Evolutionary conservation across 1,139 yeast genomes (phyloP), one percentile per base, ranked within the genome.

Genomic region (Geotrichum fermentans): DNA sequence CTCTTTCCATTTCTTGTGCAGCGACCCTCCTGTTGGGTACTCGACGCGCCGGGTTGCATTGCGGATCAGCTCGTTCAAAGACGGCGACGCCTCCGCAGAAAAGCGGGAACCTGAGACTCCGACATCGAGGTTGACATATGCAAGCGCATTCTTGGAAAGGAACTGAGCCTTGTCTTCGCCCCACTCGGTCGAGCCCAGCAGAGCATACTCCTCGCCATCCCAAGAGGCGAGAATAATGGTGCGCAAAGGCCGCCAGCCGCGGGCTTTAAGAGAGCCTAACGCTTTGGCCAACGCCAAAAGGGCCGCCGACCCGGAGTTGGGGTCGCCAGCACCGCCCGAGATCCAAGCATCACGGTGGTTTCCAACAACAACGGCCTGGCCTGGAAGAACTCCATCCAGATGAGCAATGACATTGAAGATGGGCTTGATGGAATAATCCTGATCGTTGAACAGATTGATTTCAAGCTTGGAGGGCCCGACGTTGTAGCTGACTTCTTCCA

Each of bases 321-420:
- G 87, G 62, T 82, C 88, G 14, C 80, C 82, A 2, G 85, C 85
- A 18, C 85, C 85, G 47, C 83, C 83, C 47, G 76, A 73, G 53
- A 84, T 80, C 88, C 88, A 82, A 1, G 87, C 77, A 59, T 82
- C 89, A 51, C 86, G 75, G 59, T 82, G 89, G 60, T 82, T 82
- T 38, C 89, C 89, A 41, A 82, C 62, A 26, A 82, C 61, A 47
- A 82, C 71, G 3, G 78, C 77, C 52, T 79, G 80, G 50, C 74
- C 72, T 2, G 51, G 45, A n/a, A 47, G 32, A 34, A 71, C 67
- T 35, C 89, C 89, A 47, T 72, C 73, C 39, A 80, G 65, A 30
- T 69, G 70, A 22, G 81, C 88, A 58, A 79, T 69, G 30, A 80
- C 81, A 57, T 82, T 80, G 64, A 73, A 70, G 55, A 79, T 72